Evolutionary conservation across 345 rosid genomes (phyloP).

Genomic region (Noccaea caerulescens): DNA sequence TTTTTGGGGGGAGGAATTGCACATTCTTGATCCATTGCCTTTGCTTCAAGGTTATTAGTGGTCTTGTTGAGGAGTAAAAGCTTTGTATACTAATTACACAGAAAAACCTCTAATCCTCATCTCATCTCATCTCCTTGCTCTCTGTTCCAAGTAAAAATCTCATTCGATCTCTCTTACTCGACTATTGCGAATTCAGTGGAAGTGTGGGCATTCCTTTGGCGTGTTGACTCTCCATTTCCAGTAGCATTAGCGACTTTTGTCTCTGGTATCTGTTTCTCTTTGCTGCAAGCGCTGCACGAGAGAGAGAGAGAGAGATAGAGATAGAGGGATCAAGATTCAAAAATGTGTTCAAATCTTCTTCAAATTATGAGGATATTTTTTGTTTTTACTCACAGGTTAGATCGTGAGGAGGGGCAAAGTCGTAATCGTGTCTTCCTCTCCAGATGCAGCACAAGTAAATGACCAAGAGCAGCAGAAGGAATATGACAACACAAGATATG

Average conservation of each 20-base stretch:
- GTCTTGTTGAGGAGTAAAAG: slow-evolving; percentile 40
- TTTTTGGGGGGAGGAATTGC: background rate
- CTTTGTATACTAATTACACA: slow-evolving; percentile 46
- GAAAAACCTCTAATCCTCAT: slow-evolving; percentile 36
- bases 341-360: slow-evolving; percentile 11
- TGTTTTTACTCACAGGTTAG: slow-evolving; percentile 66
- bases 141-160: slow-evolving; percentile 38
- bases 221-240: slow-evolving; percentile 96
- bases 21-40: slow-evolving; percentile 11
- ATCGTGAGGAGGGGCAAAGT: slow-evolving; percentile 93
- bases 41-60: slow-evolving; percentile 20
- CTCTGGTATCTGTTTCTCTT: slow-evolving; percentile 93
- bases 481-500: slow-evolving; percentile 54
- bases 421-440: slow-evolving; percentile 77
- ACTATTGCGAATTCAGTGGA: slow-evolving; percentile 65
- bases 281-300: slow-evolving; percentile 67
- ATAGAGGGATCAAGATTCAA: slow-evolving; percentile 22
- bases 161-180: slow-evolving; percentile 15
- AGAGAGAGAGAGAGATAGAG: background rate
- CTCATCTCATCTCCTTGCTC: slow-evolving; percentile 23
- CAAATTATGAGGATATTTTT: background rate
- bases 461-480: slow-evolving; percentile 51
- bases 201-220: slow-evolving; percentile 85
- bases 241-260: slow-evolving; percentile 89
- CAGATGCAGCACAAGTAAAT: slow-evolving; percentile 65